A percentile compares a stretch with the other conserved stretches of the same genome.
Evolutionary conservation across 1,139 yeast genomes (phyloP).

Genomic region (Zygosaccharomyces sapae): DNA sequence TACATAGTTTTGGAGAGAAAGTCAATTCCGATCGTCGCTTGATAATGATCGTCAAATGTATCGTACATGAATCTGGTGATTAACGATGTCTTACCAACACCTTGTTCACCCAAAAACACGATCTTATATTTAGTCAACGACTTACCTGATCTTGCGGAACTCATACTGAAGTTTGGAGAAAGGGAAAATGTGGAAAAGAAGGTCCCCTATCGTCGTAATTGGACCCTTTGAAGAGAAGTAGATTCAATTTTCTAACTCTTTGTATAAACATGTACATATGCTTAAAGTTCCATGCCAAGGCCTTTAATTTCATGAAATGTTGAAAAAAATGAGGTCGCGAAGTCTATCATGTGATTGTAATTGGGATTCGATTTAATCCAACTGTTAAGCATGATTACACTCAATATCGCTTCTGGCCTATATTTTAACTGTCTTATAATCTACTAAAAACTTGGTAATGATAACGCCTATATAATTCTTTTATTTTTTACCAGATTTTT

Average conservation of each 20-base stretch:
- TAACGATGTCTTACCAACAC: slow-evolving; percentile 92
- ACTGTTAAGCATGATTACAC: too few relatives aligned
- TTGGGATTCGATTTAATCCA: too few relatives aligned
- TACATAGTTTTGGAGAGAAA: slow-evolving; percentile 86
- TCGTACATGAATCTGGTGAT: slow-evolving; percentile 97
- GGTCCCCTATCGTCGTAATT: not conserved
- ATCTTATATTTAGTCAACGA: slow-evolving; percentile 72
- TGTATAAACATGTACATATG: not conserved
- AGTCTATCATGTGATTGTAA: not conserved
- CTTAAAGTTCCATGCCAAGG: not conserved
- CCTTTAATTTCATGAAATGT: not conserved
- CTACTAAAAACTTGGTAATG: not conserved
- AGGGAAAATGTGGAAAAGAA: not conserved
- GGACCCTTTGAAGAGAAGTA: not conserved
- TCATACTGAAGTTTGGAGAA: slow-evolving; percentile 11
- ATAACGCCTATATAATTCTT: not conserved
- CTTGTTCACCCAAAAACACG: slow-evolving; percentile 95
- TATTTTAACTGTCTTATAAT: not conserved
- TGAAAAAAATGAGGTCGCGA: not conserved
- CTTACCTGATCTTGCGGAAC: slow-evolving; percentile 30
- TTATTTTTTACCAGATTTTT: slow-evolving; percentile 73
- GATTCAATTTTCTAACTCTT: not conserved
- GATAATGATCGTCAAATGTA: slow-evolving; percentile 91
- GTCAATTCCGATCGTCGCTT: slow-evolving; percentile 95
- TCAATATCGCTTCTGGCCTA: not conserved